Evolutionary conservation across 148 eudicot genomes (phyloP), one percentile per base, ranked within the genome.

Genomic region (Rhododendron williamsianum): DNA sequence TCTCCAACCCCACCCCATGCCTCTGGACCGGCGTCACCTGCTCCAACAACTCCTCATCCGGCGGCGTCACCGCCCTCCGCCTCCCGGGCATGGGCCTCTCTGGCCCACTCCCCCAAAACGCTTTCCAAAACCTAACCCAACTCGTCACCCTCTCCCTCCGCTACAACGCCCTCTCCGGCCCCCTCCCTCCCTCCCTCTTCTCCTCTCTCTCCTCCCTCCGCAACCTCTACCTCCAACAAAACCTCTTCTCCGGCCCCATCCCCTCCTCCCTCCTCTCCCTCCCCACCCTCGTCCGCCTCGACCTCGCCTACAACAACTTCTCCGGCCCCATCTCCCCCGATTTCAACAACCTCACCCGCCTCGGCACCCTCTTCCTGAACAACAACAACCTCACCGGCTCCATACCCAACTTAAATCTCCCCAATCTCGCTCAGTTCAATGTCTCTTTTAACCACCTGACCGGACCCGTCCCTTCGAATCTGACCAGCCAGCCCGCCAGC

Each of bases 1-100:
- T 86, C 84, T 78, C 91, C 73, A 83, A 78, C 35, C 76, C 91
- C 30, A 82, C 90, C 69, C 88, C 92, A 3, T 94, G 98, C 82
- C 35, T 78, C 0, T 94, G 98, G 98, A 82, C 86, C 19, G 96
- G 96, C 9, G 93, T 94, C 76, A 30, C 15, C 0, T 94, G 98
- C 84, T 58, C 78, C 33, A 67, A n/a, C 33, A 2, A 30, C 71
- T 23, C 71, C 30, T n/a, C 71, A 3, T 18, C 81, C 9, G 84
- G 81, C 33, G 83, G 88, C 0, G 94, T 94, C 73, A 33, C 77
- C 35, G 94, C 91, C 86, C 92, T 94, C 10, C 96, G 84, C 56
- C 83, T 94, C 19, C 96, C 98, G 8, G 96, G 96, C 6, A 85
- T 46, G 82, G 83, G 76, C 36, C 65, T 76, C 43, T 77, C 89